Evolutionary conservation across 768 basidiomycete genomes (phyloP), one percentile per base, ranked within the genome.

Genomic region (Hericium alpestre): DNA sequence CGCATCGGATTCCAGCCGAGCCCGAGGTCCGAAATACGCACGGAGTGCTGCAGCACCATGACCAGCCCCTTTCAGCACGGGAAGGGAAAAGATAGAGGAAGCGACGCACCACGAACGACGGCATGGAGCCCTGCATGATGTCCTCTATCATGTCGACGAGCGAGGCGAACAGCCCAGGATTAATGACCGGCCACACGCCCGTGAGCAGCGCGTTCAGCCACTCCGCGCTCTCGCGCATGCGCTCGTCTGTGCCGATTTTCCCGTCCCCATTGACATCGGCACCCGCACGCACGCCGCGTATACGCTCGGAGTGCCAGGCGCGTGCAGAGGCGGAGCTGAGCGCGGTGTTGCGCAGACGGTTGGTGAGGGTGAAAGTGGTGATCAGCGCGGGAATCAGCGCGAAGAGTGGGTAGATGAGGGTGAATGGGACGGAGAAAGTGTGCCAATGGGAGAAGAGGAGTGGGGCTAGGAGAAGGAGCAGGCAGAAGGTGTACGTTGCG

Each of bases 171-270:
- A 89, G 72, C 23, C 81, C 74, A 2, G 88, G 86, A 65, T 89
- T 86, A 58, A 89, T 71, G 56, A 88, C 76, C 0, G 86, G 86
- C 88, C 89, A 90, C 10, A 90, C 66, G 2, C 78, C 75, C 40
- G 72, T 68, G 23, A 86, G 69, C 53, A 88, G 67, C 4, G 79
- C 71, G 67, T 89, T 88, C 38, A 87, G 74, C 89, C 87, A 90
- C 61, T 82, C 80, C 40, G 76, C 75, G 51, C 70, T 70, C 63
- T 71, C 70, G 22, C 65, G 64, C 38, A 63, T 62, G 18, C 70
- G 62, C 55, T 70, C 70, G 23, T 68, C 63, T 18, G 53, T 57
- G 1, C 41, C 56, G 12, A 68, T 63, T 38, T 62, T 59, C 6
- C 69, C 68, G 48, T 71, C 68, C 1, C 62, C 61, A 48, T 70